Conservation (phyloP, 495 filamentous ascomycete species). For the Apiosordaria backusii region DNA sequence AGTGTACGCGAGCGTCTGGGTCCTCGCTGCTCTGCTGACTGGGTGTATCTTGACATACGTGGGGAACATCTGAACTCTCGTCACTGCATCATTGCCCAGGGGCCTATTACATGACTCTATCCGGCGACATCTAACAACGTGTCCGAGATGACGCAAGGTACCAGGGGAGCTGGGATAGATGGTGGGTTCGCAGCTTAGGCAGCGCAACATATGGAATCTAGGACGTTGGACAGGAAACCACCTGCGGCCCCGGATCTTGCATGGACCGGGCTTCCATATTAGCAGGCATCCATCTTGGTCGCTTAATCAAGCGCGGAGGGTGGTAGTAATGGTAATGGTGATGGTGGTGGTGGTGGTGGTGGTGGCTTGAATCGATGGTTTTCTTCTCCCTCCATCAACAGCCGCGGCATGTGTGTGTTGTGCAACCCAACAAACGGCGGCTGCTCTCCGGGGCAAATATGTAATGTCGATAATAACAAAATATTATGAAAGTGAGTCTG, state of each 20-base stretch:
- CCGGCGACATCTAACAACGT: background rate
- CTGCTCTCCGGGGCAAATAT: background rate
- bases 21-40: constrained; percentile 53
- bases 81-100: background rate
- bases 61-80: constrained; percentile 20
- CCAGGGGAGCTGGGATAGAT: constrained; percentile 4
- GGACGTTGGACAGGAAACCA: constrained; percentile 5
- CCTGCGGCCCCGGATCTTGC: constrained; percentile 7
- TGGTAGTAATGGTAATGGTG: constrained; percentile 1
- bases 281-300: constrained; percentile 17
- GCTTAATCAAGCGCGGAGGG: background rate
- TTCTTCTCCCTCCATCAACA: background rate
- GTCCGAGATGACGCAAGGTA: background rate
- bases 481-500: constrained; percentile 15
- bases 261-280: constrained; percentile 12
- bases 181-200: constrained; percentile 10
- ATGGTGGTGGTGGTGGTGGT: background rate
- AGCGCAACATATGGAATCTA: background rate
- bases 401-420: background rate
- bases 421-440: background rate
- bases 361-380: background rate
- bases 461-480: background rate
- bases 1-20: constrained; percentile 71
- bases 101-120: background rate
- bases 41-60: constrained; percentile 52